Base-by-base conservation (phyloP, 2,329 filamentous ascomycete genomes). In the Neonectria magnoliae region DNA sequence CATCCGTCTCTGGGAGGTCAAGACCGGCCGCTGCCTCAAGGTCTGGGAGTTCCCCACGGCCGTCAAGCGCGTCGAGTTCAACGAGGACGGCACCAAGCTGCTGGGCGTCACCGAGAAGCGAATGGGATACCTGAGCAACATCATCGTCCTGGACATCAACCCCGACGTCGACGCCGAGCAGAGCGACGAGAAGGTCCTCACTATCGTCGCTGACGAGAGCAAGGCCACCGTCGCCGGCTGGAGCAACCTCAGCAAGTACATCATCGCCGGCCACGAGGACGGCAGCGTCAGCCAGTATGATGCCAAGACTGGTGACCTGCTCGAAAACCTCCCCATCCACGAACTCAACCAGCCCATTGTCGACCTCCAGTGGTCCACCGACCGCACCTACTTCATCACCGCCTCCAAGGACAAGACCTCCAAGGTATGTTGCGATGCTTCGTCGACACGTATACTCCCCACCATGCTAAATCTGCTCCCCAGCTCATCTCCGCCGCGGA, bases 351-450 rank as follows among this genome's bases (percentile, higher is more conserved):
- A 87, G 76, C 86, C 87, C 80, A 93, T 99, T 76, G 96, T 93
- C 75, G 96, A 99, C 81, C 88, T 99, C 66, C 96, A 99, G 83
- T 98, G 96, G 92, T 91, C 93, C 60, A 81, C 89, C 58, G 96
- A 99, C 85, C 90, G 95, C 75, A 97, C 94, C 76, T 98, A 98
- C 85, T 98, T 98, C 85, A 96, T 99, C 84, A 99, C 96, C 64
- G 91, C 96, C 63, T 96, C 92, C 78, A 98, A 98, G 86, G 96
- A 99, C 87, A 99, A 99, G 88, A 91, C 92, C 51, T 92, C 96
- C 71, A 97, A 97, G 88, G 91, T 93, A 84, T 38, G 80, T 62
- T 31, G 20, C 7, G 4, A 25, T 31, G 7, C 18, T 13, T n/a
- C 4, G 2, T 22, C 20, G 14, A 6, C 3, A 8, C 36, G 29